Conservation (phyloP, 176 grass and related monocot species). For the Zoysia pacifica region DNA sequence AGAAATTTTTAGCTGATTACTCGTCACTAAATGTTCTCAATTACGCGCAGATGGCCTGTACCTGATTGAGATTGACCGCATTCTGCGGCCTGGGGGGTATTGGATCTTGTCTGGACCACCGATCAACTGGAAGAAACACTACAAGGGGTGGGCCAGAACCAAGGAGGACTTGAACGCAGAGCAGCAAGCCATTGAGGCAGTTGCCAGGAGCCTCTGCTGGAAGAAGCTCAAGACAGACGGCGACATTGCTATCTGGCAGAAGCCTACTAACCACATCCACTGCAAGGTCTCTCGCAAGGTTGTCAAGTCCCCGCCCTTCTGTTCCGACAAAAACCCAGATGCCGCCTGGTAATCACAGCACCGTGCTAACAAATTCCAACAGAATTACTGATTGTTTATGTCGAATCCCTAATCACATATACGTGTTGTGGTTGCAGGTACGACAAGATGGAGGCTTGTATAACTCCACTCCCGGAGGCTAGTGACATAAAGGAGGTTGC, state of each 20-base stretch:
- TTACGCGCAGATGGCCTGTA: conserved; percentile 67
- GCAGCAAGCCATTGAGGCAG: conserved; percentile 71
- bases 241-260: conserved; percentile 94
- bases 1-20: conserved; percentile 27
- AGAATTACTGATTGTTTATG: background rate
- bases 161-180: conserved; percentile 60
- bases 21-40: conserved; percentile 1
- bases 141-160: conserved; percentile 72
- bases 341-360: conserved; percentile 66
- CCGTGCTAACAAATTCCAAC: conserved; percentile 15
- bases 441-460: conserved; percentile 74
- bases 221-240: conserved; percentile 75
- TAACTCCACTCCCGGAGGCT: conserved; percentile 70
- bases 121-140: conserved; percentile 89
- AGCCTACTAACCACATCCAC: conserved; percentile 78
- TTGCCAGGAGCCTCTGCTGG: conserved; percentile 81
- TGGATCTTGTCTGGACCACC: conserved; percentile 98
- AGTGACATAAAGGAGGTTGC: conserved; percentile 58
- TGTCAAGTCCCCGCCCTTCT: conserved; percentile 64
- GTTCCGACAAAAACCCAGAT: conserved; percentile 58
- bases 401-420: background rate
- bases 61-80: conserved; percentile 87
- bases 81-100: conserved; percentile 87
- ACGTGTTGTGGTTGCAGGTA: conserved; percentile 51
- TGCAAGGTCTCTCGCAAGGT: conserved; percentile 68